Evolutionary conservation across 352 stramenopile species (phyloP).

Genomic region (Globisporangium takayamanum): DNA sequence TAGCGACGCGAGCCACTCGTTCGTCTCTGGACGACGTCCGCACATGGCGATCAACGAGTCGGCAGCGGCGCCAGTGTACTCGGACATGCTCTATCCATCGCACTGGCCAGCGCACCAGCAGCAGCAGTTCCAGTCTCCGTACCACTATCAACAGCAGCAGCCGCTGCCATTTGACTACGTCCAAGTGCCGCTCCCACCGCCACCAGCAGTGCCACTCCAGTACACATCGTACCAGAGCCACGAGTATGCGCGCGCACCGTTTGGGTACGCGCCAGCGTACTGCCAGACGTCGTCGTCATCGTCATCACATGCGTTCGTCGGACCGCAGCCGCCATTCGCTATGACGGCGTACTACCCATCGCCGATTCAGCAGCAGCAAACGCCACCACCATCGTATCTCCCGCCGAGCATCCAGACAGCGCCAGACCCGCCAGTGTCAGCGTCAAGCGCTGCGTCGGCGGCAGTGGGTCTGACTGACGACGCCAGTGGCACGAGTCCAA

Average conservation of each 20-base stretch:
- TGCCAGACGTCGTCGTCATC: not conserved
- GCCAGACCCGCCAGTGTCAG: not conserved
- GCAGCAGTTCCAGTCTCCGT: slow-evolving; percentile 11
- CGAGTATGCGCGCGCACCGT: not conserved
- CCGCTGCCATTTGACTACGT: slow-evolving; percentile 19
- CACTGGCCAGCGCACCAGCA: not conserved
- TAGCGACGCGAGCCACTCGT: slow-evolving; percentile 24
- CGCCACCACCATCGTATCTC: not conserved
- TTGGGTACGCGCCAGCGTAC: slow-evolving; percentile 6
- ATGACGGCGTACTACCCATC: slow-evolving; percentile 1
- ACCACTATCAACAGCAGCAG: slow-evolving; percentile 19
- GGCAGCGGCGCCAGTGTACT: not conserved
- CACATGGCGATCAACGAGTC: not conserved
- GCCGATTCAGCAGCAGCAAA: not conserved
- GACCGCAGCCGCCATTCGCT: not conserved
- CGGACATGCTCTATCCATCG: slow-evolving; percentile 1
- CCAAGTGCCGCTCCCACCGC: slow-evolving; percentile 11
- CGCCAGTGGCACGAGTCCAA: not conserved
- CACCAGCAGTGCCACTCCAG: slow-evolving; percentile 19
- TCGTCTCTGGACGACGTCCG: not conserved
- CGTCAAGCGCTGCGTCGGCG: not conserved
- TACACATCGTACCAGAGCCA: not conserved
- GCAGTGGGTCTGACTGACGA: not conserved
- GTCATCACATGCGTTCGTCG: not conserved
- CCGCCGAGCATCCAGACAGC: not conserved